Evolutionary conservation across 2,329 filamentous ascomycete species (phyloP), one percentile per base, ranked within the genome.

Genomic region (Fonsecaea pedrosoi): DNA sequence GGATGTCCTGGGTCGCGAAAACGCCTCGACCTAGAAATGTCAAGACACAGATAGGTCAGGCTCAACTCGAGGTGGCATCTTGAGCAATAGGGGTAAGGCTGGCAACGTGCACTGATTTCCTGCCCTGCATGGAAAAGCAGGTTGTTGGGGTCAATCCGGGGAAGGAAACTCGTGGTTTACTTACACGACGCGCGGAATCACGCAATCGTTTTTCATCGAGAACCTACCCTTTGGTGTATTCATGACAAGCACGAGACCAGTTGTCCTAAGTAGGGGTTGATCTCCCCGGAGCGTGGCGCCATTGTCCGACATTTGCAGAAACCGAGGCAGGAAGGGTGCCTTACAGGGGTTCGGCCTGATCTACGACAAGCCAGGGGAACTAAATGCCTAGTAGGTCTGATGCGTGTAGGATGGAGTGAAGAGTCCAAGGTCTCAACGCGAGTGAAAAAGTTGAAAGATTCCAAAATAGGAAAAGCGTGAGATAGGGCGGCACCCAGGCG

Each of bases 11-110:
- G 3, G 72, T 71, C 21, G 73, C 74, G 60, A 76, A 74, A 32
- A 76, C 73, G 35, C 71, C 74, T 69, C 74, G 64, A 15, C 74
- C 74, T 75, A 67, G n/a, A 38, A 38, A 58, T 32, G 15, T 37
- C n/a, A 25, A 59, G n/a, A 15, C 45, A 18, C 13, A 12, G 34
- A 54, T 35, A 54, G 34, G 60, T 67, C 48, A 63, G 65, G 50
- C n/a, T 38, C 38, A 40, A 55, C n/a, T 38, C 54, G 3, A 34
- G 10, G 40, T 53, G 21, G 45, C 21, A 12, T 50, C 25, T 30
- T 25, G 18, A 21, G 45, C 3, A 13, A 18, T 50, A 15, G 9
- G 21, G 18, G 21, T 1, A 7, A 12, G 13, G n/a, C 12, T 48
- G 8, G 45, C 21, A 30, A 12, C 25, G 21, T 50, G 7, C 45